Percentiles rank a stretch among this genome's conserved stretches.
Evolutionary conservation across 1,284 basidiomycete genomes (phyloP).

Genomic region (Heterobasidion parviporum): DNA sequence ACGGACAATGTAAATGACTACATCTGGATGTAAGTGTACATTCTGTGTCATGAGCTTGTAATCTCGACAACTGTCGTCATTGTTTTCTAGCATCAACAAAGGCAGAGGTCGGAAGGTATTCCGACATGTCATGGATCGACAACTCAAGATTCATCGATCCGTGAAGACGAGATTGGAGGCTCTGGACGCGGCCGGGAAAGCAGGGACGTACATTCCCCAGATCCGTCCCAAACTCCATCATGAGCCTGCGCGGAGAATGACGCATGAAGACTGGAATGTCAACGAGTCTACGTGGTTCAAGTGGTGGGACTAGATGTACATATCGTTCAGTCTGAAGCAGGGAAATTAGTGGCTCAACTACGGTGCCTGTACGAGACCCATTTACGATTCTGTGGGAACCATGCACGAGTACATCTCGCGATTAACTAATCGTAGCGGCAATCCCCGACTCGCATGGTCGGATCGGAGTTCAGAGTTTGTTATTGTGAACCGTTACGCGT

Average conservation of each 20-base stretch:
- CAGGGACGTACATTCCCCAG: background rate
- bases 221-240: background rate
- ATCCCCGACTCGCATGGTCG: too few species aligned
- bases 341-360: too few species aligned
- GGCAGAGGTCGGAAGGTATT: background rate
- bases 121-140: background rate
- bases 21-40: background rate
- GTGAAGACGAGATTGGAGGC: background rate
- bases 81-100: background rate
- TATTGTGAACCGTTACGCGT: too few species aligned
- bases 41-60: too few species aligned
- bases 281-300: background rate
- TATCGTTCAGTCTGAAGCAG: background rate
- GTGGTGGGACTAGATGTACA: background rate
- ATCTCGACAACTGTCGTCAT: background rate
- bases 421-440: too few species aligned
- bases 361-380: too few species aligned
- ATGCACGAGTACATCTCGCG: too few species aligned
- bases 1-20: background rate
- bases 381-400: too few species aligned
- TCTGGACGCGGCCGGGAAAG: background rate
- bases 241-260: background rate
- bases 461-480: too few species aligned
- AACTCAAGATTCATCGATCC: background rate
- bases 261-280: background rate